Evolutionary conservation across 305 asterid genomes (phyloP), one percentile per base, ranked within the genome.

Genomic region (Plantago rigida): DNA sequence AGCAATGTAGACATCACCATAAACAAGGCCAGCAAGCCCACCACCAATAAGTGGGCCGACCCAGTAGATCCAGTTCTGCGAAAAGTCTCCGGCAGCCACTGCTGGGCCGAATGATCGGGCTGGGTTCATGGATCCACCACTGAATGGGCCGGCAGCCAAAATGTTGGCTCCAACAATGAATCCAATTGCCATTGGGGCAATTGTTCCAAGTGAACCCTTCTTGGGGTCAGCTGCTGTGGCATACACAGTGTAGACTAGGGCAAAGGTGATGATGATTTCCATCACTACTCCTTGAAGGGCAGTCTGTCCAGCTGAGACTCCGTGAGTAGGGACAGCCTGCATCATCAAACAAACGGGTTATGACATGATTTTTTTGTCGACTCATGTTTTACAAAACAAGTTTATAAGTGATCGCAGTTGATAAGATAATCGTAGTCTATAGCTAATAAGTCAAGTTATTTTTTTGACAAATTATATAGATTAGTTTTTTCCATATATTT

Each of bases 101-200:
- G 90, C 84, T 0, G 90, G 90, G 53, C 94, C 94, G 57, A 82
- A 79, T n/a, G 89, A 82, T 2, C 94, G 73, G 13, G 87, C 94
- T 9, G 89, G 89, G 73, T 85, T 85, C 94, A 85, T 82, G 3
- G 94, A 82, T 50, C 94, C 94, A 39, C 87, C 94, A 47, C 85
- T 82, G 24, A 85, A 85, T 60, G 89, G 94, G 65, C 87, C 90
- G 6, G 87, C 90, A 0, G 90, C 87, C 31, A 82, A 70, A 58
- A 82, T 85, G 42, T 82, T 85, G 0, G 89, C 89, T 0, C 94
- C 94, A 0, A 82, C 94, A 1, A 85, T 72, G 73, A 85, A 79
- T 62, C 89, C 94, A 67, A 82, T 81, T 12, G 89, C 89, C 2
- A 85, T 81, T 17, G 87, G 89, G 2, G 86, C 94, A 69, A 85